Conservation (phyloP, 306 rosid species). For the Astragalus glycyphyllos region DNA sequence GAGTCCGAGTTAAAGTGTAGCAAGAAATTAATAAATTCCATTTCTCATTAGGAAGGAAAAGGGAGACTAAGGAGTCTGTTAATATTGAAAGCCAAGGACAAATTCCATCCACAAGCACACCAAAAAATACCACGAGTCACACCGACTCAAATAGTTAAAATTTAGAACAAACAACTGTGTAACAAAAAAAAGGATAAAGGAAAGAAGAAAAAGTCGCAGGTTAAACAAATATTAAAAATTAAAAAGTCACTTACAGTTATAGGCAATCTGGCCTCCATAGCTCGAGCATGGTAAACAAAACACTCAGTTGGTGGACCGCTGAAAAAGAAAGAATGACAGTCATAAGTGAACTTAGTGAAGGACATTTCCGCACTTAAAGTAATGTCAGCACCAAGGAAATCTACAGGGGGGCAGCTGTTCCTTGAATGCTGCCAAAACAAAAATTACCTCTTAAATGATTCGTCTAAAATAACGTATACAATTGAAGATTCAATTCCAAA, state of each 20-base stretch:
- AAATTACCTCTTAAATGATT: slow-evolving; percentile 25
- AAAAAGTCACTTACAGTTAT: slow-evolving; percentile 51
- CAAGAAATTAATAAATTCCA: slow-evolving; percentile 29
- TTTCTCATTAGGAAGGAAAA: background rate
- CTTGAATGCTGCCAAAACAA: slow-evolving; percentile 28
- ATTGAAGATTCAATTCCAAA: slow-evolving; percentile 29
- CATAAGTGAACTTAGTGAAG: slow-evolving; percentile 39
- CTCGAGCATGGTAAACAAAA: slow-evolving; percentile 89
- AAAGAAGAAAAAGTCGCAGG: slow-evolving; percentile 7
- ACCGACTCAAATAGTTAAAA: slow-evolving; percentile 6
- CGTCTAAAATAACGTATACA: slow-evolving; percentile 27
- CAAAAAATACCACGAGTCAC: slow-evolving; percentile 7
- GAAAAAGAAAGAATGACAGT: slow-evolving; percentile 53
- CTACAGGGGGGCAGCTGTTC: slow-evolving; percentile 26
- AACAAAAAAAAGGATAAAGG: slow-evolving; percentile 1
- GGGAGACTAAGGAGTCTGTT: too few relatives aligned
- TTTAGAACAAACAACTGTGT: slow-evolving; percentile 26
- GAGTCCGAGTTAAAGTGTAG: slow-evolving; percentile 19
- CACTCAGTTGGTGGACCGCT: slow-evolving; percentile 98
- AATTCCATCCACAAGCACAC: slow-evolving; percentile 4
- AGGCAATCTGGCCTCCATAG: slow-evolving; percentile 73
- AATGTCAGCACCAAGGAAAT: slow-evolving; percentile 34
- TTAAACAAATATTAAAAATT: slow-evolving; percentile 8
- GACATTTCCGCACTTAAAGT: slow-evolving; percentile 18
- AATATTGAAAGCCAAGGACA: too few relatives aligned